phyloP scores from a whole-genome alignment of 164 flowering plant species.

The Warburgia ugandensis region DNA sequence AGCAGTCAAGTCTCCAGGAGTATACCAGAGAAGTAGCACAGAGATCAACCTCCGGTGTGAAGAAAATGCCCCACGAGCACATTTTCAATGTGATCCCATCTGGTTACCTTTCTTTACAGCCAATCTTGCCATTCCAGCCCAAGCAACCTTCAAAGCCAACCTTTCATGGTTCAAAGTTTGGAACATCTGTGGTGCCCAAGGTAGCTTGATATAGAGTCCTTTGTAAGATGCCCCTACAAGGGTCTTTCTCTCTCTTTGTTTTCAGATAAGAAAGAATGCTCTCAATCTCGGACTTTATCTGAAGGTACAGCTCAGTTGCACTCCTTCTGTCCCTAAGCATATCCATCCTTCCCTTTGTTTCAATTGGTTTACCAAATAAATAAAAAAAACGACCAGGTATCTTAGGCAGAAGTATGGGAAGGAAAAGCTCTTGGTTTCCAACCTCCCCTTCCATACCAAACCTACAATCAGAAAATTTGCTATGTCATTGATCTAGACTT shows the following conservation, averaged over 20 bases:
- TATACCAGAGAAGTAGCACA: too few species aligned
- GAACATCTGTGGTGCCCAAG: constrained; percentile 22
- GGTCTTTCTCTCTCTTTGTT: constrained; percentile 72
- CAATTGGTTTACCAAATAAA: constrained; percentile 77
- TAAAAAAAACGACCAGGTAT: constrained; percentile 80
- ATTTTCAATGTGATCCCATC: too few species aligned
- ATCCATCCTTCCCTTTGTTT: constrained; percentile 48
- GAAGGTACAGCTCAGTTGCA: constrained; percentile 54
- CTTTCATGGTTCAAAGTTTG: constrained; percentile 34
- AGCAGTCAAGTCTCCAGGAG: too few species aligned
- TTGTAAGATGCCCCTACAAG: constrained; percentile 46
- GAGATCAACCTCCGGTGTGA: too few species aligned
- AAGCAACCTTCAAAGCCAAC: not conserved
- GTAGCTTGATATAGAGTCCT: constrained; percentile 36
- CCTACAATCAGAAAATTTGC: constrained; percentile 21
- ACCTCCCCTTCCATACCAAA: constrained; percentile 40
- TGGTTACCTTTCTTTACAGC: too few species aligned
- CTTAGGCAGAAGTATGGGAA: constrained; percentile 69
- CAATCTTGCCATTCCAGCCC: too few species aligned
- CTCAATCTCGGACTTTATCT: constrained; percentile 57
- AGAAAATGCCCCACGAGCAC: too few species aligned
- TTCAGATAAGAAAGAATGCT: constrained; percentile 35
- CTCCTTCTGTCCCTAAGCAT: constrained; percentile 32
- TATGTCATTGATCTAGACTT: not conserved
- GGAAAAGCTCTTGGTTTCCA: constrained; percentile 33